These are phyloP conservation scores for Platanthera guangdongensis DNA, from an alignment of 106 monocot genomes.

Conservation along the genomic window DNA sequence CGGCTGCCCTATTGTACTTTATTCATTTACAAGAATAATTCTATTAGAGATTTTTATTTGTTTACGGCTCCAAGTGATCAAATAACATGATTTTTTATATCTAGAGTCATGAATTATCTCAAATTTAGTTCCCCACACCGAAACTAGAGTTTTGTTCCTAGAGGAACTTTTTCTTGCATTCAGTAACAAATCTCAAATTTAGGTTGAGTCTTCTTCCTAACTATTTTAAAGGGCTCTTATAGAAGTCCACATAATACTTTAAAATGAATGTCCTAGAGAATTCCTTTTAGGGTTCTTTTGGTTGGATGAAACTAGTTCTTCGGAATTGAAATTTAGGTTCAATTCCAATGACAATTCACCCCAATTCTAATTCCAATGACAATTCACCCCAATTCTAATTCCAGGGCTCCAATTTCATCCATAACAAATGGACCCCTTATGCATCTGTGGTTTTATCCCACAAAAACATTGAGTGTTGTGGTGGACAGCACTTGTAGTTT, in stretches of 20 bases:
- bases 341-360: too few species aligned
- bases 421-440: too few species aligned
- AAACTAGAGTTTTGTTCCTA: not conserved
- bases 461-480: not conserved
- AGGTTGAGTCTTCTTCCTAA: not conserved
- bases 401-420: too few species aligned
- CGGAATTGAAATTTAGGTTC: too few species aligned
- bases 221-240: not conserved
- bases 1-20: not conserved
- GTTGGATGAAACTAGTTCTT: too few species aligned
- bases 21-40: not conserved
- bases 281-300: not conserved
- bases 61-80: not conserved
- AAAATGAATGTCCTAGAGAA: not conserved
- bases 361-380: too few species aligned
- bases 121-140: too few species aligned
- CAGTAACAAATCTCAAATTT: not conserved
- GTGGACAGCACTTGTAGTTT: not conserved
- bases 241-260: not conserved
- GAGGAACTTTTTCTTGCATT: not conserved
- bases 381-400: too few species aligned
- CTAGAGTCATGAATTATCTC: not conserved
- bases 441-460: not conserved
- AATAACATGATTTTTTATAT: not conserved
- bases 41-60: not conserved